Base-by-base conservation (phyloP, 2,329 filamentous ascomycete genomes). In the Elsinoe perseae region DNA sequence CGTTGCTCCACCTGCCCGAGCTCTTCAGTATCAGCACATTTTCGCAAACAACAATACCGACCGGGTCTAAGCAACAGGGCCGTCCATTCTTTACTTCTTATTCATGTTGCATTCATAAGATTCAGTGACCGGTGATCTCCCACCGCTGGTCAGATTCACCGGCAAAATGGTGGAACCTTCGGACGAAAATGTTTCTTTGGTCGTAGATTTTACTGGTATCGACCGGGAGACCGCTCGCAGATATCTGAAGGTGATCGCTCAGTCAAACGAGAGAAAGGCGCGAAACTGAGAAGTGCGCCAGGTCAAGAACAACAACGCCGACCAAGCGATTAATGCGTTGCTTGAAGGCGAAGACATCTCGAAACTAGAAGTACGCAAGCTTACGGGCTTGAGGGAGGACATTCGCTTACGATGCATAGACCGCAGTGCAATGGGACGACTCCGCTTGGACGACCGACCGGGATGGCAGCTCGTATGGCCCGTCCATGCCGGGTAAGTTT, bases 331-430 rank as follows among this genome's bases (percentile, higher is more conserved):
- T 38, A 64, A 62, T 53, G 65, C 67, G 20, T 59, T 68, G 23
- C 57, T 69, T 20, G 66, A 70, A 50, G 56, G 57, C 21, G 68
- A 69, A 42, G 65, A 68, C 54, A 64, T 68, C 28, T 30, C 25
- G 14, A 36, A 46, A 27, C 40, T 27, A 42, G 10, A 18, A 14
- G 32, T 36, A 14, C 4, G 32, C 12, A 14, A 36, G 32, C 32
- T 36, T 36, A 14, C 32, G 12, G 5, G 5, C 10, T 7, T 21
- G 18, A 56, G 21, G 32, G 27, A 6, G 28, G 16, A 30, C 30
- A 18, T 20, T 18, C 43, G 38, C 38, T 54, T 16, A 54, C 36
- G 7, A 2, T 14, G 34, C 12, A 16, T 27, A 60, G 57, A 42
- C 57, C 32, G 60, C 57, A 1, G 43, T 56, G 7, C 58, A 58